These are phyloP conservation scores for Dovyalis caffra DNA, from an alignment of 345 rosid genomes.

Conservation along the genomic window DNA sequence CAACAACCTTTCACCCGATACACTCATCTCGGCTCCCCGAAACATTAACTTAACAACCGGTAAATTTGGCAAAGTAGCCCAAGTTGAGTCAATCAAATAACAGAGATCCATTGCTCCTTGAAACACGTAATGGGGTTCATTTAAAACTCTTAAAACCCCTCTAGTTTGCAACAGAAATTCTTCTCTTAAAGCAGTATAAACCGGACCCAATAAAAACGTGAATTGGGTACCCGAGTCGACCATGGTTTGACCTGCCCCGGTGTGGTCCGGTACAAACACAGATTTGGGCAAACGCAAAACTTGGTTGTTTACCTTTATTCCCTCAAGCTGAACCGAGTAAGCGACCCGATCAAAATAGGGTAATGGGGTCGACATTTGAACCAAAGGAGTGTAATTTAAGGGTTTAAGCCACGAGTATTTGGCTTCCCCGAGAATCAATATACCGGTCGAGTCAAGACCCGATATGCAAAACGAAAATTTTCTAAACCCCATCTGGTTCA, in stretches of 20 bases:
- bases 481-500: conserved; percentile 58
- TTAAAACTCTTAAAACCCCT: conserved; percentile 35
- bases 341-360: conserved; percentile 75
- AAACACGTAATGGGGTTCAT: conserved; percentile 57
- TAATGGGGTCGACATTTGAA: conserved; percentile 49
- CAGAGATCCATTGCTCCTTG: conserved; percentile 85
- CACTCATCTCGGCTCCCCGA: conserved; percentile 65
- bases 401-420: conserved; percentile 46
- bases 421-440: conserved; percentile 61
- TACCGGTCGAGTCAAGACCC: conserved; percentile 61
- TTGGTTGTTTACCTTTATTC: conserved; percentile 52
- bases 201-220: conserved; percentile 64
- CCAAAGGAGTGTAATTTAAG: conserved; percentile 60
- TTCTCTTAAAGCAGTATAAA: conserved; percentile 49
- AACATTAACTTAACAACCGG: conserved; percentile 57
- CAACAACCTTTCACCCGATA: conserved; percentile 54
- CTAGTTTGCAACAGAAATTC: conserved; percentile 56
- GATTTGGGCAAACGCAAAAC: conserved; percentile 50
- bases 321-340: conserved; percentile 63
- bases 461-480: conserved; percentile 85
- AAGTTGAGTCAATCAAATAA: conserved; percentile 31
- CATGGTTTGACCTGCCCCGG: conserved; percentile 88
- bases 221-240: conserved; percentile 83
- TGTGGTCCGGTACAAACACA: conserved; percentile 59
- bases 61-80: conserved; percentile 27